Percentiles rank a stretch among this genome's conserved stretches.
phyloP scores from a whole-genome alignment of 106 monocot species.

The Dendrobium catenatum region DNA sequence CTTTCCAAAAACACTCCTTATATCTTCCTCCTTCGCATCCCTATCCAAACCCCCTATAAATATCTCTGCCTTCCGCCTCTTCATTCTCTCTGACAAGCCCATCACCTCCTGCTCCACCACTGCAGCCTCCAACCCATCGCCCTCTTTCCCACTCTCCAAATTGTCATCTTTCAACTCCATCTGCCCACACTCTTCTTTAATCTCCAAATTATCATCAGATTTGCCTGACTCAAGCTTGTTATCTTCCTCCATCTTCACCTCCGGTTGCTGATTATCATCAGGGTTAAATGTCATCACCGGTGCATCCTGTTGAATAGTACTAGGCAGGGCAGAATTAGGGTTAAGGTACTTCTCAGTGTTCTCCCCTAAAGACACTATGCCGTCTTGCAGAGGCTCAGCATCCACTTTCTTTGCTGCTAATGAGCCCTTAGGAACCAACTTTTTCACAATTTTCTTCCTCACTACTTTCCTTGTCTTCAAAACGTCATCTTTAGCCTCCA shows the following conservation, averaged over 20 bases:
- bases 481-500: constrained; percentile 6
- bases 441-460: constrained; percentile 47
- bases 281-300: neutral
- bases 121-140: neutral
- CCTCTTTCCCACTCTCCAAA: constrained; percentile 18
- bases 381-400: neutral
- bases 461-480: constrained; percentile 25
- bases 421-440: constrained; percentile 26
- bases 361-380: neutral
- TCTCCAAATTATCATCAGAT: neutral
- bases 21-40: constrained; percentile 72
- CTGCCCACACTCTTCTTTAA: constrained; percentile 5
- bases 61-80: constrained; percentile 71
- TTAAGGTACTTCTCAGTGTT: neutral
- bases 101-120: constrained; percentile 18
- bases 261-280: neutral
- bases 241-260: neutral
- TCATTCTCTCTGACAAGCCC: constrained; percentile 43
- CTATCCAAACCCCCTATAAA: constrained; percentile 79
- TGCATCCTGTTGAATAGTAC: neutral
- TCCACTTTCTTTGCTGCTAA: constrained; percentile 9
- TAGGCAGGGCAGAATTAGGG: neutral
- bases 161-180: neutral
- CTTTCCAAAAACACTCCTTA: constrained; percentile 61
- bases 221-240: neutral